Evolutionary conservation across 345 rosid species (phyloP), one percentile per base, ranked within the genome.

Genomic region (Populus davidiana): DNA sequence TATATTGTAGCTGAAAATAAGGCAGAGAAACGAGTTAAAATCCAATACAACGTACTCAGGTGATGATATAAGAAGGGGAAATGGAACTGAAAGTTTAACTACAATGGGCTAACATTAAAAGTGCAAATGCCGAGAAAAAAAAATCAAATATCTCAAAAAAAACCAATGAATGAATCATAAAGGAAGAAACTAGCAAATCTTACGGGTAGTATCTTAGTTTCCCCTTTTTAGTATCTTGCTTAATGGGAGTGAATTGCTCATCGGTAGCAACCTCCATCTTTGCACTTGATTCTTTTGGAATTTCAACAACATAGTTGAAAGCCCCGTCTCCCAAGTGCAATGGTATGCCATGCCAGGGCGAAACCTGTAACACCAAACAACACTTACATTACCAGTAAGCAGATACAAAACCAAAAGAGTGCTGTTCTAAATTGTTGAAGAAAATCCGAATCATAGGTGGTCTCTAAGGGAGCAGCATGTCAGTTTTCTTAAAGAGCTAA

Each of bases 251-350:
- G 90, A 79, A 90, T 23, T 78, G 83, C 86, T 96, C 98, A 65
- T 92, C 97, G 23, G 97, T 96, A 72, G 98, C 98, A 87, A 92
- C 87, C 90, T 96, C 99, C 98, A 96, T 96, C 85, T 96, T 96
- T 0, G 97, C 97, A 79, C 93, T 94, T 17, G 98, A 86, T 76
- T 91, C 98, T 85, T 90, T 94, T 52, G 99, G 97, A 72, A 96
- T 92, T 80, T 96, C 98, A 49, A 91, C 98, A 56, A 94, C 71
- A 72, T 87, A 94, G 91, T 91, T 91, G 85, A 84, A 96, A 68
- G 84, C 88, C 25, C 91, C 98, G 83, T 91, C 91, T 11, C 98
- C 99, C 83, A 90, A 78, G 27, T 85, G 90, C 88, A 94, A 75
- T 2, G 97, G 99, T 61, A 96, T 78, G 78, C 90, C 97, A 88